phyloP scores from a whole-genome alignment of 495 filamentous ascomycete genomes.

The Rhizodiscina lignyota region DNA sequence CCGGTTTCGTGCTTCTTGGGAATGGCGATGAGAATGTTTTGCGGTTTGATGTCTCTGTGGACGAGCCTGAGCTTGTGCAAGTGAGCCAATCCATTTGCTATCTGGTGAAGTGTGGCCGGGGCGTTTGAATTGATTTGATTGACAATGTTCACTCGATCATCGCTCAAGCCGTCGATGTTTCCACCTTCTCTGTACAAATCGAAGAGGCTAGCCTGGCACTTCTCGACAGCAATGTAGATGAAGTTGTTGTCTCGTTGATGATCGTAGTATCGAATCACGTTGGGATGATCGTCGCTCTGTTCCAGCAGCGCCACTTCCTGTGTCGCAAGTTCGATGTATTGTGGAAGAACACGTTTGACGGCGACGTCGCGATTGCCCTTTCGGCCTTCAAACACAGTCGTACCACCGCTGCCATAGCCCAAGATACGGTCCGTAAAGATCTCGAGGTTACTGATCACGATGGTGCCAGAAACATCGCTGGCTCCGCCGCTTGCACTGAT shows the following conservation, averaged over 20 bases:
- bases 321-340: constrained; percentile 87
- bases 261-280: constrained; percentile 91
- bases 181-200: constrained; percentile 51
- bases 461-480: constrained; percentile 7
- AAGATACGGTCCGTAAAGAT: constrained; percentile 22
- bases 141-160: constrained; percentile 29
- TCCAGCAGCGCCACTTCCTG: constrained; percentile 82
- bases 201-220: constrained; percentile 86
- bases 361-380: constrained; percentile 82
- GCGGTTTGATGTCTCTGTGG: constrained; percentile 91
- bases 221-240: constrained; percentile 87
- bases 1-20: constrained; percentile 28
- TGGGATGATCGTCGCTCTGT: constrained; percentile 87
- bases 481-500: constrained; percentile 3
- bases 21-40: constrained; percentile 73
- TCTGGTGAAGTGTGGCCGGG: constrained; percentile 60
- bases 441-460: constrained; percentile 22
- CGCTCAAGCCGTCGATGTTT: constrained; percentile 10
- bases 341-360: constrained; percentile 88
- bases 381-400: constrained; percentile 24
- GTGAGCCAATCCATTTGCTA: constrained; percentile 72
- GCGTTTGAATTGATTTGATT: constrained; percentile 33
- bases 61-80: constrained; percentile 87
- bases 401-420: constrained; percentile 26
- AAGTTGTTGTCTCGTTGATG: constrained; percentile 81